Base-by-base conservation (phyloP, 1,284 basidiomycete species). In the Sporisorium graminicola region DNA sequence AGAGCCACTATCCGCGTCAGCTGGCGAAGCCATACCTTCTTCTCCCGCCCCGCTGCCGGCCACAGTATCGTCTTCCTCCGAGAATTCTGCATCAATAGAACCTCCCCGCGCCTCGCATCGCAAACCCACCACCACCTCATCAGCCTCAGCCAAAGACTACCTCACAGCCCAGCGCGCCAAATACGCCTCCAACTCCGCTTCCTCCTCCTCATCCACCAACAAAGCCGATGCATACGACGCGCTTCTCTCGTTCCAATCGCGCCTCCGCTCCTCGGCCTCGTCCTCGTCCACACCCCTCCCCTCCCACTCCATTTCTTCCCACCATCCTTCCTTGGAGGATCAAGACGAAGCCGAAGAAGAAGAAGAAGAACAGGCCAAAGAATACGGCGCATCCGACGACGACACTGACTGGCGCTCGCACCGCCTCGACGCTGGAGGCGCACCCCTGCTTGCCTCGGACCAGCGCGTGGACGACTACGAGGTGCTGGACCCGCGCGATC, bases 351-450 rank as follows among this genome's bases (percentile, higher is more conserved):
- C 59, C 5, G 74, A 59, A 2, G 63, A 69, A 2, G 58, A 67
- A 12, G 77, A 65, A 3, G 77, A 77, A 12, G 62, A 68, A 14
- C 59, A 74, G 4, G 73, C 63, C 35, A 60, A 43, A 20, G 83
- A 83, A 53, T 85, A 82, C 53, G 82, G 83, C 8, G 67, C 76
- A 2, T 75, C 70, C 50, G 80, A 80, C 51, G 81, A 79, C 42
- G 79, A 84, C 56, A 44, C 63, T 24, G 66, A 67, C 24, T 74
- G 65, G 65, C 49, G 46, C 7, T 35, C 46, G 5, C 74, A 76
- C 42, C 72, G 65, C 0, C 65, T 80, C 16, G 70, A 81, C 26
- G 76, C 81, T 0, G 79, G 79, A 8, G 78, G 78, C 2, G 31
- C 56, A 24, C 72, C 79, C 0, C 37, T 78, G 13, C 14, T 31